Conservation (phyloP, 345 rosid genomes). For the Nephelium lappaceum region DNA sequence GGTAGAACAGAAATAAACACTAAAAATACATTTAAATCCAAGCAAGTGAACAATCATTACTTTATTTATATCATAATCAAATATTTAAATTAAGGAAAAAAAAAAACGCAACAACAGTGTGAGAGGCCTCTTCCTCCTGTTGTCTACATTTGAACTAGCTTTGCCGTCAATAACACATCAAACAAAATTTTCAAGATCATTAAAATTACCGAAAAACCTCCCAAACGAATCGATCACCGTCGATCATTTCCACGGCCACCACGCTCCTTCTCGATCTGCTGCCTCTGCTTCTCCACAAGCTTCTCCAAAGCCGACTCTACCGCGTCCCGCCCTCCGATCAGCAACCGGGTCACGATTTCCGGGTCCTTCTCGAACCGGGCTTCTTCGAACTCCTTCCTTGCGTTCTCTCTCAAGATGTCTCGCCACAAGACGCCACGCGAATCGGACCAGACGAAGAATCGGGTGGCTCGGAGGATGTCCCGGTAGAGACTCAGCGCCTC, state of each 20-base stretch:
- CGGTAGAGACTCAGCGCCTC: conserved; percentile 85
- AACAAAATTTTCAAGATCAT: too few relatives aligned
- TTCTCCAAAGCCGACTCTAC: conserved; percentile 71
- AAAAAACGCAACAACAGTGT: too few relatives aligned
- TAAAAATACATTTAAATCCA: too few relatives aligned
- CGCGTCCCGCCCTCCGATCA: conserved; percentile 84
- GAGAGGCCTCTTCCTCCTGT: too few relatives aligned
- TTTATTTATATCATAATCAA: too few relatives aligned
- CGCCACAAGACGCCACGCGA: conserved; percentile 73
- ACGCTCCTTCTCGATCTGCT: conserved; percentile 57
- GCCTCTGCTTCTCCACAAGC: conserved; percentile 75
- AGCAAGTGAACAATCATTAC: background rate
- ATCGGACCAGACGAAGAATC: conserved; percentile 82
- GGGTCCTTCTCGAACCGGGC: conserved; percentile 87
- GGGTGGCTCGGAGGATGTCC: conserved; percentile 79
- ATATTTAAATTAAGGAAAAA: background rate
- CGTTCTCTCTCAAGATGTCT: conserved; percentile 77
- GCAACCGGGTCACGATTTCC: conserved; percentile 65
- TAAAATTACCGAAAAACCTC: background rate
- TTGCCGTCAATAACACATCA: too few relatives aligned
- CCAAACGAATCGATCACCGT: conserved; percentile 13
- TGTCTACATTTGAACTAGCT: too few relatives aligned
- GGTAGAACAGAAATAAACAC: too few relatives aligned
- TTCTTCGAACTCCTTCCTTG: conserved; percentile 82
- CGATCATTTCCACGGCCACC: conserved; percentile 32